Percentiles rank a stretch among this genome's conserved stretches.
Conservation (phyloP, 305 asterid genomes). For the Ajuga reptans region DNA sequence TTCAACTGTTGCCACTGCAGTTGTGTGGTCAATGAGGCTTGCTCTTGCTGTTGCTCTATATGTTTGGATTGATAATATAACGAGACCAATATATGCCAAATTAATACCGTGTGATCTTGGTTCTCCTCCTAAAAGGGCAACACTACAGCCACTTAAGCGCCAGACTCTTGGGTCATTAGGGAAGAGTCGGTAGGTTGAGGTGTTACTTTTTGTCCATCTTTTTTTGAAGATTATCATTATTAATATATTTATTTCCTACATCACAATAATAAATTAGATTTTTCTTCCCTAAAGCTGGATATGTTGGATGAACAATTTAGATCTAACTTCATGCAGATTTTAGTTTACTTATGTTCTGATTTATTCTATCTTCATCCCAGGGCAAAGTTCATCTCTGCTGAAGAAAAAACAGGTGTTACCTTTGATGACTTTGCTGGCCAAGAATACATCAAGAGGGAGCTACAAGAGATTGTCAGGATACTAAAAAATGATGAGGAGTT, state of each 20-base stretch:
- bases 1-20: conserved; percentile 76
- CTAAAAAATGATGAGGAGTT: conserved; percentile 86
- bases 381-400: conserved; percentile 96
- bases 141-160: conserved; percentile 48
- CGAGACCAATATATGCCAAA: conserved; percentile 82
- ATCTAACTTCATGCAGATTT: not conserved
- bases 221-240: not conserved
- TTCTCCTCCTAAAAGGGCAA: conserved; percentile 49
- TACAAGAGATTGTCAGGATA: conserved; percentile 88
- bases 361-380: conserved; percentile 38
- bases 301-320: conserved; percentile 11
- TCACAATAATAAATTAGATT: not conserved
- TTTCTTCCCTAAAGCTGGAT: conserved; percentile 1
- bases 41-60: conserved; percentile 74
- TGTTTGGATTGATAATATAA: conserved; percentile 75
- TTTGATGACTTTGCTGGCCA: conserved; percentile 99
- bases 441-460: conserved; percentile 95
- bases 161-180: conserved; percentile 84
- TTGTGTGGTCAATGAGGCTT: conserved; percentile 97
- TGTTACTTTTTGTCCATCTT: conserved; percentile 7
- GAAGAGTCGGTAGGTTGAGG: conserved; percentile 72
- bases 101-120: conserved; percentile 92
- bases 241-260: not conserved
- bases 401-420: conserved; percentile 90
- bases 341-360: conserved; percentile 18